Percentiles rank a stretch among this genome's conserved stretches.
Conservation (phyloP, 2,329 filamentous ascomycete species). For the Akanthomyces muscarius region DNA sequence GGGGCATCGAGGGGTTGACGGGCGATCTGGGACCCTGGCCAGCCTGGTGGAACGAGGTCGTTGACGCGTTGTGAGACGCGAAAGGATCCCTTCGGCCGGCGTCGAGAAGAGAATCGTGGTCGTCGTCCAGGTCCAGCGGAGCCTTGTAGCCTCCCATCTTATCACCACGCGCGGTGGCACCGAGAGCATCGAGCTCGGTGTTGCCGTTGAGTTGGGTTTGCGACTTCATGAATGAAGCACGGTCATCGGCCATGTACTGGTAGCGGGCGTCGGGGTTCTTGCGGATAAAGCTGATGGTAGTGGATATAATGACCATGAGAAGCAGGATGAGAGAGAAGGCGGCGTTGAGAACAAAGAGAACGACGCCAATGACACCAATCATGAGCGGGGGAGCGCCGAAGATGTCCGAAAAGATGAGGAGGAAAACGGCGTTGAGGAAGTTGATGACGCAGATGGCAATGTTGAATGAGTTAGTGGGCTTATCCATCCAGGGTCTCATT, state of each 20-base stretch:
- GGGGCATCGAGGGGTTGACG: constrained; percentile 40
- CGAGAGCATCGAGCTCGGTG: constrained; percentile 86
- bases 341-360: constrained; percentile 86
- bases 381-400: constrained; percentile 82
- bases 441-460: constrained; percentile 87
- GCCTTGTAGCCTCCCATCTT: constrained; percentile 48
- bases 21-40: constrained; percentile 34
- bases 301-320: constrained; percentile 66
- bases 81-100: constrained; percentile 33
- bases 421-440: constrained; percentile 84
- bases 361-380: constrained; percentile 80
- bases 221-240: constrained; percentile 96
- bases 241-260: constrained; percentile 94
- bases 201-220: constrained; percentile 72
- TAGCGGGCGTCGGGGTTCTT: constrained; percentile 95
- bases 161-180: constrained; percentile 86
- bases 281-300: constrained; percentile 67
- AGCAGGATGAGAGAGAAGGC: constrained; percentile 78
- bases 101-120: constrained; percentile 38
- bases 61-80: constrained; percentile 31
- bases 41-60: constrained; percentile 25
- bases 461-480: constrained; percentile 96
- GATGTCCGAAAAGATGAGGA: constrained; percentile 82
- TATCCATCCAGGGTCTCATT: constrained; percentile 97
- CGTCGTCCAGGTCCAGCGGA: constrained; percentile 39